A percentile compares a stretch with the other conserved stretches of the same genome.
Evolutionary conservation across 2,329 filamentous ascomycete genomes (phyloP).

Genomic region (Lizonia empirigonia): DNA sequence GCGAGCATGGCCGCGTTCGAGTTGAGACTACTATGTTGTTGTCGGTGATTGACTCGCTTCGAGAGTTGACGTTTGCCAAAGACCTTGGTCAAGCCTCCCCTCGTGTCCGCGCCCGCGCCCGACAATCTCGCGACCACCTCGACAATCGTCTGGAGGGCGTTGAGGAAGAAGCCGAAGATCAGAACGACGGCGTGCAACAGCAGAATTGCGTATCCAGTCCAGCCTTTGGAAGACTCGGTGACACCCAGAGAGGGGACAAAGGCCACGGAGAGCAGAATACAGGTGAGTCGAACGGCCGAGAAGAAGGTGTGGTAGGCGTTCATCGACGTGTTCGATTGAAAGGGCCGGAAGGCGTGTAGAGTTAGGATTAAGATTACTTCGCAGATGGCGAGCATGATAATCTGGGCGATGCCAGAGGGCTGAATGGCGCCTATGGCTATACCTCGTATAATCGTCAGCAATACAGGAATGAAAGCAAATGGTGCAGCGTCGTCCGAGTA

Average conservation of each 20-base stretch:
- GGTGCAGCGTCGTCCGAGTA: constrained; percentile 92
- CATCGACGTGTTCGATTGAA: constrained; percentile 92
- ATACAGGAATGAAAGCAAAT: constrained; percentile 84
- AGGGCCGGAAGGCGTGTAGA: constrained; percentile 86
- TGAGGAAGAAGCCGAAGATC: constrained; percentile 90
- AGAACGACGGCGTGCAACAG: constrained; percentile 83
- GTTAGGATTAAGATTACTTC: constrained; percentile 90
- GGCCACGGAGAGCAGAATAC: constrained; percentile 59
- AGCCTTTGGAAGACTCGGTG: constrained; percentile 79
- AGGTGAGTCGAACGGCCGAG: constrained; percentile 74
- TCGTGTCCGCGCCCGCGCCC: constrained; percentile 76
- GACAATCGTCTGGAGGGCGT: constrained; percentile 85
- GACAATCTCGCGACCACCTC: constrained; percentile 84
- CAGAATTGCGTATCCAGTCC: constrained; percentile 93
- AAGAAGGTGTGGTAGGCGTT: constrained; percentile 93
- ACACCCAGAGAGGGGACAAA: constrained; percentile 86
- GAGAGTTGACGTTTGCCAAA: constrained; percentile 91
- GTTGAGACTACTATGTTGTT: constrained; percentile 77
- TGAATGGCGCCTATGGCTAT: constrained; percentile 93
- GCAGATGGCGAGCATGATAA: constrained; percentile 90
- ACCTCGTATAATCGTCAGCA: constrained; percentile 83
- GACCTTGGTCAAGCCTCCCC: constrained; percentile 82
- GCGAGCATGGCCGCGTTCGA: constrained; percentile 83
- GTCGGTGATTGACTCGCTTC: constrained; percentile 68
- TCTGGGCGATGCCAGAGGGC: constrained; percentile 87